Base-by-base conservation (phyloP, 140 eudicot genomes). In the Senecio squalidus region DNA sequence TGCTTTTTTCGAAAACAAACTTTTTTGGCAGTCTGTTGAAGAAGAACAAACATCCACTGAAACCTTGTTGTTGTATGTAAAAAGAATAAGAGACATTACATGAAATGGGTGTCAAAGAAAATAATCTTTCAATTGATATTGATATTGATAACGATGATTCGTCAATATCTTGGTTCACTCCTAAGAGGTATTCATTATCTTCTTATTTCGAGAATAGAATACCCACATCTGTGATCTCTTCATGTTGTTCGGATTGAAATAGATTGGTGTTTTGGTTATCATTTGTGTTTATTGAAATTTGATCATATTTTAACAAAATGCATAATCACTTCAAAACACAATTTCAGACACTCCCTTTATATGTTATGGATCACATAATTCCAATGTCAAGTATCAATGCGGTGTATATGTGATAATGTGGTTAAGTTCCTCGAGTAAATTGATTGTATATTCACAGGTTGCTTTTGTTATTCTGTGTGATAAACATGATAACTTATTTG, bases 401-500 rank as follows among this genome's bases (percentile, higher is more conserved):
- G 28, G 30, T 28, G n/a, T 27, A 29, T 6, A 41, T 40, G 1
- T 14, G 21, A 1, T 11, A 39, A 39, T 45, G 56, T 16, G 41
- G 23, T n/a, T 29, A 36, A 9, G 22, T 4, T 33, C 27, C 26
- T 30, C n/a, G 24, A 34, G 23, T 58, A 44, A 44, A 9, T 44
- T 54, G 61, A 16, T 54, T 38, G 58, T 61, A 11, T 61, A 17
- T 24, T 33, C 20, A 59, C 92, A 92, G 98, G 84, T 71, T 92
- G 75, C 96, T 92, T 44, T 54, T 46, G 4, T 57, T 92, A 39
- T 92, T 87, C 33, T 92, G 98, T 56, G 80, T 82, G 67, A 84
- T 92, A 25, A 87, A 87, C 75, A 69, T 92, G 74, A 62, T 87
- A 58, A 92, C 91, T 64, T 92, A 92, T 76, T 71, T 87, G 62